Evolutionary conservation across 352 stramenopile species (phyloP), one percentile per base, ranked within the genome.

Genomic region (Phytophthora litchii): DNA sequence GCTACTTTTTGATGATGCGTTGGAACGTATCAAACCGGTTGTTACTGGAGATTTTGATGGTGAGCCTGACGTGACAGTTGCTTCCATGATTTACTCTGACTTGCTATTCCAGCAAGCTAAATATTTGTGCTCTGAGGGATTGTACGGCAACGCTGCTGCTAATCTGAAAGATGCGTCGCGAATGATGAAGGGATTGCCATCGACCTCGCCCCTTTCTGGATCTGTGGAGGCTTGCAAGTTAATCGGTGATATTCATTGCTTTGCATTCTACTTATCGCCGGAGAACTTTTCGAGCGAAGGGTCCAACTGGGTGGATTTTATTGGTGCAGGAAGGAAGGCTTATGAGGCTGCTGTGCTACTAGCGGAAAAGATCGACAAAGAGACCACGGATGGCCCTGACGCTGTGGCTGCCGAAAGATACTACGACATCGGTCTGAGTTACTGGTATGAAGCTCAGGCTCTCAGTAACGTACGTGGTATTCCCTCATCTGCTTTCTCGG

Each of bases 231-330:
- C 52, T 3, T 70, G 78, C 37, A 94, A 94, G 64, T 46, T 95
- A 29, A 71, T 94, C 1, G 87, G 84, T 17, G 87, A 95, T 43
- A 74, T 95, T 25, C 80, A 94, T 54, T 80, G 76, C 44, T 93
- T 94, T 57, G 81, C 83, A 17, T 95, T 92, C 53, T 91, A 91
- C 58, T 68, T 95, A 52, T 81, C 84, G 6, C 83, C 84, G 4
- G 51, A 68, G 10, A 63, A 89, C n/a, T 94, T 94, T 56, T 63
- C 55, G 43, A 59, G 46, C 6, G 47, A 67, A 14, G 56, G 50
- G 19, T 60, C 56, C 1, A 74, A 49, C 8, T 95, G 86, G 86
- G 50, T 90, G 32, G 57, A 76, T 0, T 94, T 95, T 37, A 73
- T 95, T 9, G 42, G 54, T 4, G 53, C 70, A 44, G 83, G 84